Conservation (phyloP, 2,329 filamentous ascomycete species). For the Ascochyta lentis region DNA sequence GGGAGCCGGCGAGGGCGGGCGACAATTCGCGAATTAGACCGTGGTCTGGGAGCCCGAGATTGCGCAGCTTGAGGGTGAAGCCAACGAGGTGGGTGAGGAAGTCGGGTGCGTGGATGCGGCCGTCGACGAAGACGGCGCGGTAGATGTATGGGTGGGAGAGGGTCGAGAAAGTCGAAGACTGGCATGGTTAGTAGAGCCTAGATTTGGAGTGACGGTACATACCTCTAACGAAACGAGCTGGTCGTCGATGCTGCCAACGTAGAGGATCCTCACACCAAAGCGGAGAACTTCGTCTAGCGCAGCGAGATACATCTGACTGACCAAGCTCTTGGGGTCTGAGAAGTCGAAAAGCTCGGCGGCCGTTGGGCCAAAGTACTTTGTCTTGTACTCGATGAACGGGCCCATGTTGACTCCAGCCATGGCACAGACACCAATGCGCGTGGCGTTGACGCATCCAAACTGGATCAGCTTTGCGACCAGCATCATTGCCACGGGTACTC, state of each 20-base stretch:
- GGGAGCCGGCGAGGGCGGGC: slow-evolving; percentile 82
- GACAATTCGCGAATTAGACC: slow-evolving; percentile 91
- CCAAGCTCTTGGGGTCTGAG: slow-evolving; percentile 77
- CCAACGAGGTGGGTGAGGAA: slow-evolving; percentile 93
- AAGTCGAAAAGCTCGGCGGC: slow-evolving; percentile 97
- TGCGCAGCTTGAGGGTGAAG: slow-evolving; percentile 91
- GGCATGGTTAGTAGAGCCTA: slow-evolving; percentile 47
- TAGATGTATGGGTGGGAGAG: slow-evolving; percentile 92
- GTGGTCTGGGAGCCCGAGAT: slow-evolving; percentile 91
- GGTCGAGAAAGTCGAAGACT: slow-evolving; percentile 85
- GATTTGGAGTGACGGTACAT: slow-evolving; percentile 28
- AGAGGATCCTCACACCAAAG: slow-evolving; percentile 83
- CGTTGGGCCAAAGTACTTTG: slow-evolving; percentile 84
- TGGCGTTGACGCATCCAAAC: slow-evolving; percentile 77
- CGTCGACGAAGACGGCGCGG: slow-evolving; percentile 94
- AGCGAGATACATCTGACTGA: slow-evolving; percentile 81
- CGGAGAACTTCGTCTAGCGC: slow-evolving; percentile 76
- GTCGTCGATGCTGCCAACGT: slow-evolving; percentile 94
- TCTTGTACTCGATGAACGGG: slow-evolving; percentile 90
- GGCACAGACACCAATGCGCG: slow-evolving; percentile 81
- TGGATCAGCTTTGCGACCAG: slow-evolving; percentile 91
- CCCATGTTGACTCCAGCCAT: slow-evolving; percentile 93
- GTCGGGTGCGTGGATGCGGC: slow-evolving; percentile 87
- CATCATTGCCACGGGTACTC: slow-evolving; percentile 92
- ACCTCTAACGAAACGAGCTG: slow-evolving; percentile 93